These are phyloP conservation scores for Lactarius trivialis DNA, from an alignment of 768 basidiomycete species.

Conservation along the genomic window DNA sequence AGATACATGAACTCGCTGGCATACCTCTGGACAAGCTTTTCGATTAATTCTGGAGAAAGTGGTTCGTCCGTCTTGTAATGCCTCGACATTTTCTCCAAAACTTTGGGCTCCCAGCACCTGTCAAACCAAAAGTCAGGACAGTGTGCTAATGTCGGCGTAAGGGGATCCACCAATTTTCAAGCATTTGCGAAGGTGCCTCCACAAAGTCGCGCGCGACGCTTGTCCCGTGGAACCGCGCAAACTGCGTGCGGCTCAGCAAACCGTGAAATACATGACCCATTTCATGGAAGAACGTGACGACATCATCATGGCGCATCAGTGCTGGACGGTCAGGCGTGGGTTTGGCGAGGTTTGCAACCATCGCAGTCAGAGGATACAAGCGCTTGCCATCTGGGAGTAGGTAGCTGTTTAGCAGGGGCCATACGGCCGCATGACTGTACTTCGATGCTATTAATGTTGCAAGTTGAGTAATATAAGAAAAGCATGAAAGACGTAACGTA, in stretches of 20 bases:
- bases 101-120: slow-evolving; percentile 78
- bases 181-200: slow-evolving; percentile 88
- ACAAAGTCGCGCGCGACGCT: slow-evolving; percentile 77
- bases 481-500: slow-evolving; percentile 29
- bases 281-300: slow-evolving; percentile 90
- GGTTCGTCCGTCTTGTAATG: slow-evolving; percentile 73
- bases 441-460: slow-evolving; percentile 46
- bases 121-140: not conserved
- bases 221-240: slow-evolving; percentile 77
- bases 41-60: slow-evolving; percentile 64
- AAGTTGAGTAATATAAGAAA: not conserved
- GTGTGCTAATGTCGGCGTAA: not conserved
- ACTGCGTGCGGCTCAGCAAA: slow-evolving; percentile 62
- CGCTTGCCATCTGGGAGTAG: slow-evolving; percentile 48
- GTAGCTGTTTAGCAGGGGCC: slow-evolving; percentile 67
- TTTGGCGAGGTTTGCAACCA: slow-evolving; percentile 91
- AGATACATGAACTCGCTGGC: slow-evolving; percentile 7
- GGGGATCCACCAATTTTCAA: slow-evolving; percentile 69
- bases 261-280: slow-evolving; percentile 55
- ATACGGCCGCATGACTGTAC: slow-evolving; percentile 85
- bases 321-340: slow-evolving; percentile 74
- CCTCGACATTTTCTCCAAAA: slow-evolving; percentile 70
- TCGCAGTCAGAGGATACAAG: slow-evolving; percentile 68
- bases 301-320: slow-evolving; percentile 81
- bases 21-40: slow-evolving; percentile 74